Evolutionary conservation across 1,284 basidiomycete species (phyloP), one percentile per base, ranked within the genome.

Genomic region (Naganishia sp.): DNA sequence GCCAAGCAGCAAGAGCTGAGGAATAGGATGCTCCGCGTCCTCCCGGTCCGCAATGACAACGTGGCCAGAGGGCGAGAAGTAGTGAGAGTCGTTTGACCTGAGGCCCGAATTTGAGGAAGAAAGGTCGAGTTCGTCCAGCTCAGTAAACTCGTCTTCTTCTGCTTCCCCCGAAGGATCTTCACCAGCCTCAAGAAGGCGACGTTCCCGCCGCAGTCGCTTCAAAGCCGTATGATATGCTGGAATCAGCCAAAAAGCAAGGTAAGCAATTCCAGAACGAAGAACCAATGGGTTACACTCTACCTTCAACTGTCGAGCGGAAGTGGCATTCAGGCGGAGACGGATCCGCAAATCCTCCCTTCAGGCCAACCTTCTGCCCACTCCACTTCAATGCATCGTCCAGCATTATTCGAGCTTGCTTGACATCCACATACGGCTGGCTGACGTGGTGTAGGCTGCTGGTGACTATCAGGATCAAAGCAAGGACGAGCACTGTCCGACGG

Each of bases 1-100:
- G 0, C 91, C 92, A 0, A 90, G 84, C 3, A 84, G 83, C 82
- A 95, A 90, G 57, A 95, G 84, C 55, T 80, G 79, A 0, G 88
- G 84, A 69, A 94, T 92, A 2, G 92, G 91, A 76, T 94, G 92
- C 15, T 85, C 69, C 5, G 74, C 65, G 10, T 52, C 44, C 9
- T 71, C 68, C 10, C 69, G 55, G 48, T 72, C 68, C 36, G 65
- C n/a, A 5, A 75, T 73, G 45, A 78, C 61, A 28, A 78, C 63
- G 65, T 79, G 79, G 11, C 79, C 79, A 0, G 77, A 77, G 3
- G 74, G 66, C 2, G 76, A 76, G 69, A 73, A 79, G 23, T 55
- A 33, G 33, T 66, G 65, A 13, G 65, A 43, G 15, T 48, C 48
- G 36, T 65, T 57, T 9, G 28, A 31, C 13, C 43, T 65, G 3